Percentiles rank a stretch among this genome's conserved stretches.
These are phyloP conservation scores for Apiospora phragmitis DNA, from an alignment of 2,329 filamentous ascomycete species.

Conservation along the genomic window DNA sequence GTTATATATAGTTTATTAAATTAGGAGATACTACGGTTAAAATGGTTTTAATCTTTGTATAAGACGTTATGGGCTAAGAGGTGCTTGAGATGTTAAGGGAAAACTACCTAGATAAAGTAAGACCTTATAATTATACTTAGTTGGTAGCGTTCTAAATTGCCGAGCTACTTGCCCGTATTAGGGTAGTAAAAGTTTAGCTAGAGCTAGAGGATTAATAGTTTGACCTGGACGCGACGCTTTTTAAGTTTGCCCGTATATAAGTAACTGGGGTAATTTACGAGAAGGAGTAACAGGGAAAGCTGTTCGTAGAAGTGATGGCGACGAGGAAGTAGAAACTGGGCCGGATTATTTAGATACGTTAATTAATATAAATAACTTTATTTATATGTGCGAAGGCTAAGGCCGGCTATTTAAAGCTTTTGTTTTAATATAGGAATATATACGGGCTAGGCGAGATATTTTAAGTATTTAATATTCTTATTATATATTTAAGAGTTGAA, in stretches of 20 bases:
- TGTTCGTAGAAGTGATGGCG: constrained; percentile 11
- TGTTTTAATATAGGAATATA: neutral
- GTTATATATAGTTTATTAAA: neutral
- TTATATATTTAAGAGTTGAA: neutral
- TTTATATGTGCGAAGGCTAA: neutral
- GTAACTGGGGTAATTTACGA: too few species aligned
- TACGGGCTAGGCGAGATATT: neutral
- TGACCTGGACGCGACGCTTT: neutral
- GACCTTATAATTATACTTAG: neutral
- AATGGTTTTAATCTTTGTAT: neutral
- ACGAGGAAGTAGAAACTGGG: constrained; percentile 9
- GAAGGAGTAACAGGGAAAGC: too few species aligned
- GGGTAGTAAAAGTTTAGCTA: neutral
- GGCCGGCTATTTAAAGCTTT: neutral
- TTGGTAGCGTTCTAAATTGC: neutral
- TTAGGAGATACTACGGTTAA: neutral
- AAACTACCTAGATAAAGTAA: neutral
- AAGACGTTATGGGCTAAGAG: neutral
- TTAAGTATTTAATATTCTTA: neutral
- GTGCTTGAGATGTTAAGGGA: neutral
- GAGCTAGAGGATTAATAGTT: neutral
- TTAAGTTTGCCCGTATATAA: neutral
- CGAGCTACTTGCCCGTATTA: neutral
- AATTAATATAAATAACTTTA: constrained; percentile 10
- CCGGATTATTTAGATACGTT: constrained; percentile 12